These are phyloP conservation scores for Knufia petricola DNA, from an alignment of 2,329 filamentous ascomycete genomes.

Conservation along the genomic window DNA sequence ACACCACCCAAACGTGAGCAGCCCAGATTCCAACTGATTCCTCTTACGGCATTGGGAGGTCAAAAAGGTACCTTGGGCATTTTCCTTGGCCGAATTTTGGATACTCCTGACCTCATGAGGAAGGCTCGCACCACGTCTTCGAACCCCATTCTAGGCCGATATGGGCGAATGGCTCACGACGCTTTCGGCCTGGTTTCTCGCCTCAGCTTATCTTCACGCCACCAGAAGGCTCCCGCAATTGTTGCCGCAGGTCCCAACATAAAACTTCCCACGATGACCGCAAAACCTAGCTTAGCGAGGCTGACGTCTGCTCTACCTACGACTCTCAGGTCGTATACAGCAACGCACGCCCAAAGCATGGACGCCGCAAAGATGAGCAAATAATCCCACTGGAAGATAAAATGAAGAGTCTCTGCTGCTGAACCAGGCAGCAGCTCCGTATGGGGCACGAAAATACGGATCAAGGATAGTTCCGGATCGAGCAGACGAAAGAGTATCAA, in stretches of 20 bases:
- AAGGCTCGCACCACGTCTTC: no score
- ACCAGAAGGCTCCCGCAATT: slow-evolving; percentile 21
- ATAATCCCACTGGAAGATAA: slow-evolving; percentile 24
- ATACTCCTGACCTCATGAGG: no score
- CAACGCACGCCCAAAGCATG: slow-evolving; percentile 19
- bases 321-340: slow-evolving; percentile 21
- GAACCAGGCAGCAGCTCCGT: slow-evolving; percentile 11
- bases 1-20: no score
- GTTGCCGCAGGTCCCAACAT: slow-evolving; percentile 21
- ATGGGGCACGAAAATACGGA: slow-evolving; percentile 15
- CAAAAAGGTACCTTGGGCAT: no score
- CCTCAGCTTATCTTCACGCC: slow-evolving; percentile 17
- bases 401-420: slow-evolving; percentile 17
- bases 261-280: slow-evolving; percentile 13
- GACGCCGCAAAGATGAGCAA: slow-evolving; percentile 18
- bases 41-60: no score
- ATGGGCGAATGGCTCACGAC: no score
- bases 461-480: slow-evolving; percentile 14
- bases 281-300: not conserved
- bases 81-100: no score
- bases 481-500: slow-evolving; percentile 7
- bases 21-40: no score
- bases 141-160: no score
- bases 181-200: not conserved
- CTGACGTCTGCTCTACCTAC: slow-evolving; percentile 15